Conservation (phyloP, 2,329 filamentous ascomycete species). For the Penicillium corylophilum region DNA sequence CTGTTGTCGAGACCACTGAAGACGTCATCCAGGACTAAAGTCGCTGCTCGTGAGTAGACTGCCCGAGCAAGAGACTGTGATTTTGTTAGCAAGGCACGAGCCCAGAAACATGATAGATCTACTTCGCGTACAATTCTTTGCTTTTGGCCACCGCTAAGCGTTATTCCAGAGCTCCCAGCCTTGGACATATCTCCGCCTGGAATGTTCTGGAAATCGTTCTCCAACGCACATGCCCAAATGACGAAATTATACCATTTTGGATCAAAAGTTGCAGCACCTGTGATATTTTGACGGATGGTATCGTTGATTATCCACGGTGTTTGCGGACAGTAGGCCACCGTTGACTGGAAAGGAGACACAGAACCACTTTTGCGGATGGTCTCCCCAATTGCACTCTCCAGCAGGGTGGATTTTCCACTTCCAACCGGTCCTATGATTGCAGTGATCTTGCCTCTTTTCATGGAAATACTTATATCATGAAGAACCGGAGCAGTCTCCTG, state of each 20-base stretch:
- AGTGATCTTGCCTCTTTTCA: slow-evolving; percentile 13
- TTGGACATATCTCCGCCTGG: slow-evolving; percentile 33
- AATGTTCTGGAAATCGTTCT: slow-evolving; percentile 30
- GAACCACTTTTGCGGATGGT: slow-evolving; percentile 5
- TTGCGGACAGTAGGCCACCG: slow-evolving; percentile 24
- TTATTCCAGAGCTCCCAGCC: slow-evolving; percentile 44
- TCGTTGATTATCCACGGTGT: slow-evolving; percentile 22
- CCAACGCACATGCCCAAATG: slow-evolving; percentile 27
- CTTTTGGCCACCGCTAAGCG: slow-evolving; percentile 49
- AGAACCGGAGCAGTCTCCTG: slow-evolving; percentile 11
- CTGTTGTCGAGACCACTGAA: slow-evolving; percentile 47
- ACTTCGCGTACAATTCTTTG: slow-evolving; percentile 39
- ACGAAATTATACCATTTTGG: slow-evolving; percentile 30
- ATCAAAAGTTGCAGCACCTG: slow-evolving; percentile 24
- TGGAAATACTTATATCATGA: slow-evolving; percentile 10
- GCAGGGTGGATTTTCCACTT: slow-evolving; percentile 48
- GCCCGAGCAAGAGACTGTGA: slow-evolving; percentile 41
- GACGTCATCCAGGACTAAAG: slow-evolving; percentile 49
- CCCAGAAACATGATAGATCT: too few species aligned
- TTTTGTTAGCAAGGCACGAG: not conserved
- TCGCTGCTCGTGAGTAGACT: slow-evolving; percentile 43
- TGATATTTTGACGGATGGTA: slow-evolving; percentile 27
- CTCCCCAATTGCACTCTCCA: slow-evolving; percentile 36
- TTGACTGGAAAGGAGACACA: not conserved
- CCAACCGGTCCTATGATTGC: slow-evolving; percentile 45